These are phyloP conservation scores for Penicillium samsonianum DNA, from an alignment of 495 filamentous ascomycete species.

Conservation along the genomic window DNA sequence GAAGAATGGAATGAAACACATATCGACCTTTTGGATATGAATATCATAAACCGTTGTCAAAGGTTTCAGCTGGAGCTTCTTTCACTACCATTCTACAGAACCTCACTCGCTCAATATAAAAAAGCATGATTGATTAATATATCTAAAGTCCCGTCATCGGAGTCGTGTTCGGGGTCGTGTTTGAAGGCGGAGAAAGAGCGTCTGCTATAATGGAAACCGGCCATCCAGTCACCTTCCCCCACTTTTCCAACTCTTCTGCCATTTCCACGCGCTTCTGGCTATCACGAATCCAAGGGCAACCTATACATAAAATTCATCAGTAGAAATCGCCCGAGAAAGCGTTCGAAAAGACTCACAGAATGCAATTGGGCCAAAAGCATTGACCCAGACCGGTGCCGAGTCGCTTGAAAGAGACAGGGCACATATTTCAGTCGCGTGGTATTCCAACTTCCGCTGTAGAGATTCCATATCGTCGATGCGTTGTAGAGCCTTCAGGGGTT, in stretches of 20 bases:
- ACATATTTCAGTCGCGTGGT: conserved; percentile 31
- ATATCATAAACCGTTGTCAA: too few relatives aligned
- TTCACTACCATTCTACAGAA: too few relatives aligned
- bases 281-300: conserved; percentile 22
- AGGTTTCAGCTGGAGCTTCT: too few relatives aligned
- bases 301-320: conserved; percentile 14
- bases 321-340: neutral
- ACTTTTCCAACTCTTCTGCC: conserved; percentile 12
- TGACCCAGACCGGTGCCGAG: conserved; percentile 36
- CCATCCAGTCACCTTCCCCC: conserved; percentile 29
- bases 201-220: conserved; percentile 19
- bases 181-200: conserved; percentile 2
- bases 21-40: too few relatives aligned
- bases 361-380: conserved; percentile 41
- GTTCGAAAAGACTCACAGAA: conserved; percentile 30
- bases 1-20: too few relatives aligned
- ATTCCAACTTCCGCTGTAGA: conserved; percentile 22
- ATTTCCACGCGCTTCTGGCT: conserved; percentile 12
- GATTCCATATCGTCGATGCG: conserved; percentile 14
- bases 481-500: neutral
- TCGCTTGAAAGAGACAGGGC: conserved; percentile 39
- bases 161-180: neutral
- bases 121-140: neutral
- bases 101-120: too few relatives aligned
- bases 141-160: too few relatives aligned